Conservation (phyloP, 441 rosid genomes). For the Melianthus villosus region DNA sequence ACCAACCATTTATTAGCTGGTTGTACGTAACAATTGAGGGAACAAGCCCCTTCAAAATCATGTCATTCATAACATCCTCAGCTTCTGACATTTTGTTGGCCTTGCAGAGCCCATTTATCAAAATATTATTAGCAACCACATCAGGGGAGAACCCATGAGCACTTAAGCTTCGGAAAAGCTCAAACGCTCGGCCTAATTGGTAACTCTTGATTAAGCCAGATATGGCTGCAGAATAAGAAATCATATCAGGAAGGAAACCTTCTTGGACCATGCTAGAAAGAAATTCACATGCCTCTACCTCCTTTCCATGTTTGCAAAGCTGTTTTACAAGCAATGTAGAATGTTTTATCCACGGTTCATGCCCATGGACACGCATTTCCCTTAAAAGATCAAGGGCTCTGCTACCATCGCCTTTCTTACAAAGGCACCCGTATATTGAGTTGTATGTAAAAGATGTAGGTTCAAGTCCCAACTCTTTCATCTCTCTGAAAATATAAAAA, state of each 20-base stretch:
- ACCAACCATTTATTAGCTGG: constrained; percentile 65
- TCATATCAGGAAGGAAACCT: constrained; percentile 63
- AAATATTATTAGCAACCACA: constrained; percentile 61
- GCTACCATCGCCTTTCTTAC: constrained; percentile 35
- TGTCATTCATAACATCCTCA: constrained; percentile 37
- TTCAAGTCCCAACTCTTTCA: constrained; percentile 40
- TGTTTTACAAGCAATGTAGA: constrained; percentile 44
- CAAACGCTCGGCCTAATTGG: constrained; percentile 44
- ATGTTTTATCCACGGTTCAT: constrained; percentile 70
- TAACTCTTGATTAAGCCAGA: constrained; percentile 41
- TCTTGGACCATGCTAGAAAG: constrained; percentile 44
- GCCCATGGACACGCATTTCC: constrained; percentile 58
- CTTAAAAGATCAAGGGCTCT: constrained; percentile 46
- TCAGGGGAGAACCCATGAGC: constrained; percentile 49
- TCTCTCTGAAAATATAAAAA: constrained; percentile 32
- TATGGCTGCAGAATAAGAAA: constrained; percentile 57
- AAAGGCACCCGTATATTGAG: constrained; percentile 49
- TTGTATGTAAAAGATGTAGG: constrained; percentile 60
- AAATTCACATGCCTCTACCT: constrained; percentile 44
- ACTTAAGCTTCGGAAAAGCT: constrained; percentile 41
- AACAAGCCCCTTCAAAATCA: constrained; percentile 43
- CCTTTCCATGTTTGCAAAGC: constrained; percentile 39
- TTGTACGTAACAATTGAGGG: constrained; percentile 66
- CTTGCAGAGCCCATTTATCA: constrained; percentile 61
- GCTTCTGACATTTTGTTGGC: constrained; percentile 46